Base-by-base conservation (phyloP, 2,329 filamentous ascomycete genomes). In the Cordyceps militaris region DNA sequence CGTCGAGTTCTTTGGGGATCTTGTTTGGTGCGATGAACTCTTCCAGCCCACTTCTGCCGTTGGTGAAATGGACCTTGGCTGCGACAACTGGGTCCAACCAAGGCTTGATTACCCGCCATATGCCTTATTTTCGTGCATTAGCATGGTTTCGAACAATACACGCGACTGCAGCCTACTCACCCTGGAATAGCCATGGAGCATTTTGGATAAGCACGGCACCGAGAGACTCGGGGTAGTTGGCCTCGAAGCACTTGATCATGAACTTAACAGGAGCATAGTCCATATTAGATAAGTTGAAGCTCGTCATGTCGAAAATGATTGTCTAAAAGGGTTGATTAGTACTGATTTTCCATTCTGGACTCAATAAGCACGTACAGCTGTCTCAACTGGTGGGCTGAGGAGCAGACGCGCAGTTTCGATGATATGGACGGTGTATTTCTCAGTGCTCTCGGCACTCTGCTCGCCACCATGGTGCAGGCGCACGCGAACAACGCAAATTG, bases 241-340 rank as follows among this genome's bases (percentile, higher is more conserved):
- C 94, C 75, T 99, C 94, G 69, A 99, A 99, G 72, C 92, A 96
- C 73, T 96, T 96, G 73, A 99, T 97, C 88, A 99, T 97, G 75
- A 97, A 99, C 68, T 96, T 99, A 58, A 99, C 90, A 1, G 94
- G 93, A 0, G 89, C 84, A 71, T 97, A 97, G 71, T 99, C 94
- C 94, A 99, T 97, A 73, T 99, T 99, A 16, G 92, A 87, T 76
- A 97, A 80, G 19, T 88, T 89, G 71, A 97, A 97, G 61, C 87
- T 84, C 8, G 89, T 96, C 90, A 99, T 93, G 71, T 99, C 94
- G 68, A 99, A 99, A 48, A 99, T 76, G 62, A 99, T 84, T 43
- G 89, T 94, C 89, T 96, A 59, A 8, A 23, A 60, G n/a, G n/a
- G n/a, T 53, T 40, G 13, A 60, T 66, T 44, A 70, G 70, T 60